A percentile compares a stretch with the other conserved stretches of the same genome.
Evolutionary conservation across 768 basidiomycete genomes (phyloP).

Genomic region (Macrolepiota dolichaula): DNA sequence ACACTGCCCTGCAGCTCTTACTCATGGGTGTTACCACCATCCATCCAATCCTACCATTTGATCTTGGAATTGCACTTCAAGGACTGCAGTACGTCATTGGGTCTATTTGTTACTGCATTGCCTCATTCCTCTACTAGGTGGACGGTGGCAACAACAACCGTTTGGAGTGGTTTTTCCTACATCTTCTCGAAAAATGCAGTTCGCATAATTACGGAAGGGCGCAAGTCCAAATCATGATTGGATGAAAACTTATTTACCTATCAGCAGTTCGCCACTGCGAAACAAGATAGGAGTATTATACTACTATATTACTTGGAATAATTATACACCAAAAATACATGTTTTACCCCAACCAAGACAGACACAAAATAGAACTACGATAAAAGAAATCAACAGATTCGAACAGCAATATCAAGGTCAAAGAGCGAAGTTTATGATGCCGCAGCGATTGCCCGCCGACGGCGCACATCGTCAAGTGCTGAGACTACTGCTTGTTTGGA

Average conservation of each 20-base stretch:
- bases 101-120: not conserved
- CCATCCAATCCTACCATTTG: constrained; percentile 69
- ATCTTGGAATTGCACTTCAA: constrained; percentile 51
- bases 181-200: constrained; percentile 74
- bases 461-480: constrained; percentile 71
- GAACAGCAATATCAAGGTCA: constrained; percentile 2
- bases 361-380: constrained; percentile 10
- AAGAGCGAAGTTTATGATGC: constrained; percentile 2
- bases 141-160: constrained; percentile 85
- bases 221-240: not conserved
- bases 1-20: constrained; percentile 87
- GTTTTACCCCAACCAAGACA: not conserved
- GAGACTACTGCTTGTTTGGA: constrained; percentile 58
- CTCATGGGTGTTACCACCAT: constrained; percentile 90
- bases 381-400: not conserved
- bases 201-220: constrained; percentile 39
- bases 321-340: constrained; percentile 18
- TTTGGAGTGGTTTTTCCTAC: constrained; percentile 89
- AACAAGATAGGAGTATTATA: not conserved
- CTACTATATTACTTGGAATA: constrained; percentile 13
- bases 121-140: constrained; percentile 44
- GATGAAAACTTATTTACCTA: too few relatives aligned
- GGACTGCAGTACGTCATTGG: constrained; percentile 66
- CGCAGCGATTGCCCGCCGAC: constrained; percentile 34
- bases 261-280: too few relatives aligned